phyloP scores from a whole-genome alignment of 371 early-diverging fungal species.

The Rhizopus stolonifer region DNA sequence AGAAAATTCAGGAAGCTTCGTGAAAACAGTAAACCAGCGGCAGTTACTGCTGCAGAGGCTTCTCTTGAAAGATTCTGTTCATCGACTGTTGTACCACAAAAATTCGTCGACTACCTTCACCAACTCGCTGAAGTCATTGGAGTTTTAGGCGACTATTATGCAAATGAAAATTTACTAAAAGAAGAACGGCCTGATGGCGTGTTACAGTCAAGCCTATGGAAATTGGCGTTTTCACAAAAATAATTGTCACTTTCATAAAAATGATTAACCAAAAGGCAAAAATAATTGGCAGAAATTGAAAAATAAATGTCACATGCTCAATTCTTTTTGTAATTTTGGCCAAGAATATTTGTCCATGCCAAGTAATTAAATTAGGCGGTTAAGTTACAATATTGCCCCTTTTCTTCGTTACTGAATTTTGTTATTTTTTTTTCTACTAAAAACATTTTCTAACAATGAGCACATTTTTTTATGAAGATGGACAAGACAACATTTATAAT shows the following conservation, averaged over 20 bases:
- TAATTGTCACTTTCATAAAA: neutral
- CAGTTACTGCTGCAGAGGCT: too few relatives aligned
- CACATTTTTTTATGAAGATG: constrained; percentile 13
- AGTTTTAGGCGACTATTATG: too few relatives aligned
- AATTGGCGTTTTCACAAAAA: constrained; percentile 3
- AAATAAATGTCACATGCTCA: constrained; percentile 8
- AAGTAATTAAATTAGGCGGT: constrained; percentile 5
- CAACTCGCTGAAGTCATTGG: too few relatives aligned
- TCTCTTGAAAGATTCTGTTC: neutral
- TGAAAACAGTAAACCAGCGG: too few relatives aligned
- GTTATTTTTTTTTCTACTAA: constrained; percentile 10
- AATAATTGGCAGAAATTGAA: neutral
- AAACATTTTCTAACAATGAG: constrained; percentile 13
- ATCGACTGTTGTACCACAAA: too few relatives aligned
- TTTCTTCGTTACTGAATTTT: constrained; percentile 9
- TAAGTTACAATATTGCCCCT: constrained; percentile 9
- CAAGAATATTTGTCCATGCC: constrained; percentile 16
- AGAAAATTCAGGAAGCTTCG: too few relatives aligned
- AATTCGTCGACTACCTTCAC: too few relatives aligned
- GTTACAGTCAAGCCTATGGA: constrained; percentile 1
- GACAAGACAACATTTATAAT: constrained; percentile 20
- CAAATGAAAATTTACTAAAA: too few relatives aligned
- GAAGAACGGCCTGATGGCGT: too few relatives aligned
- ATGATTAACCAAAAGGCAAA: neutral
- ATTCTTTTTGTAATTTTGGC: constrained; percentile 15